These are phyloP conservation scores for Xylariales sp. DNA, from an alignment of 2,329 filamentous ascomycete genomes.

Conservation along the genomic window DNA sequence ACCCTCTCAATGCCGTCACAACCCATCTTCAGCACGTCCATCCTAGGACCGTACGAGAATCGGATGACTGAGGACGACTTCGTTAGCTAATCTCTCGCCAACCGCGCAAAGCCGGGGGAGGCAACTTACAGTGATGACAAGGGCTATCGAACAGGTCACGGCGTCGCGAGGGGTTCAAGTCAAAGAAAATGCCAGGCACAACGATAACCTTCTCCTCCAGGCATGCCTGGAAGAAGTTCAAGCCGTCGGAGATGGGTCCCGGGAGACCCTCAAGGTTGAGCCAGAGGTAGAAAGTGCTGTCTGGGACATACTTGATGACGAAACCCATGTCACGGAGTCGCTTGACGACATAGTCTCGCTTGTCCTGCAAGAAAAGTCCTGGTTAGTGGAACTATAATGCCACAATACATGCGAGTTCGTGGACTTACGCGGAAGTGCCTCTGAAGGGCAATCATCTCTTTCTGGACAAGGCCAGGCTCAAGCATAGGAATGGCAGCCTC, in stretches of 20 bases:
- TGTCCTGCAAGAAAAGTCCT: slow-evolving; percentile 46
- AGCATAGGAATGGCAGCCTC: slow-evolving; percentile 91
- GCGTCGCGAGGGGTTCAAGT: slow-evolving; percentile 84
- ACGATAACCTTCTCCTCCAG: slow-evolving; percentile 93
- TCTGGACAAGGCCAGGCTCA: slow-evolving; percentile 73
- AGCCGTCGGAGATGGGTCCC: slow-evolving; percentile 78
- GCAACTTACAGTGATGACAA: slow-evolving; percentile 68
- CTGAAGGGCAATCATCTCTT: slow-evolving; percentile 88
- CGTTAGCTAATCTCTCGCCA: slow-evolving; percentile 11
- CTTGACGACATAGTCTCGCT: slow-evolving; percentile 85
- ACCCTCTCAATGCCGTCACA: slow-evolving; percentile 83
- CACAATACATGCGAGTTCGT: no score
- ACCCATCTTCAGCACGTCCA: slow-evolving; percentile 74
- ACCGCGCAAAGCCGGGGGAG: not conserved
- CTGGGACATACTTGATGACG: slow-evolving; percentile 74
- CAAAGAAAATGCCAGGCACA: slow-evolving; percentile 96
- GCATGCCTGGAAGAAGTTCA: slow-evolving; percentile 96
- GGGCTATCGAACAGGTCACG: slow-evolving; percentile 91
- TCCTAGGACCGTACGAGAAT: slow-evolving; percentile 77
- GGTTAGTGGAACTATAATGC: no score
- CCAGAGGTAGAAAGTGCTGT: slow-evolving; percentile 93
- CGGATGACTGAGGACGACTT: slow-evolving; percentile 58
- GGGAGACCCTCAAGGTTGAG: slow-evolving; percentile 65
- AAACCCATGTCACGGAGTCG: slow-evolving; percentile 85
- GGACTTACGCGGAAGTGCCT: slow-evolving; percentile 66